phyloP scores from a whole-genome alignment of 148 eudicot genomes.

The Vaccinium vitisidaea region DNA sequence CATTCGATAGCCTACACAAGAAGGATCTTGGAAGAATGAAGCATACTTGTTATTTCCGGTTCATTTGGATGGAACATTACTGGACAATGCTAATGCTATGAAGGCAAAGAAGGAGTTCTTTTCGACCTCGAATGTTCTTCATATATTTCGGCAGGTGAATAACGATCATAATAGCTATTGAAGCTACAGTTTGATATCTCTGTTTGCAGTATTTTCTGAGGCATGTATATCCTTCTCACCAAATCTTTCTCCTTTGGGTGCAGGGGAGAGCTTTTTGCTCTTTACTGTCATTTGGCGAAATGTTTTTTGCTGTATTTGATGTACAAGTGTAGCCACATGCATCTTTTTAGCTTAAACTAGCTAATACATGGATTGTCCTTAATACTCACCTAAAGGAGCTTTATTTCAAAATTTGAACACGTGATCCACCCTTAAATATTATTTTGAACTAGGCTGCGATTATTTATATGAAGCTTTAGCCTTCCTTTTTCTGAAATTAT shows the following conservation, averaged over 20 bases:
- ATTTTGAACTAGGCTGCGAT: slow-evolving; percentile 1
- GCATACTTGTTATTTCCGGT: slow-evolving; percentile 92
- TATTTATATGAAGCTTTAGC: neutral
- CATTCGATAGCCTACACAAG: slow-evolving; percentile 57
- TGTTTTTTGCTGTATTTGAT: slow-evolving; percentile 2
- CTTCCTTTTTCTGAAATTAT: neutral
- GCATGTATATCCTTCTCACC: neutral
- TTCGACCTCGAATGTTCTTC: slow-evolving; percentile 75
- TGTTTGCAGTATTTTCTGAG: neutral
- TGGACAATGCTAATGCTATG: slow-evolving; percentile 64
- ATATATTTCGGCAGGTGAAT: slow-evolving; percentile 85
- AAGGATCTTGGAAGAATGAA: slow-evolving; percentile 84
- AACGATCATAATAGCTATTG: neutral
- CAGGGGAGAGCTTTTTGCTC: neutral
- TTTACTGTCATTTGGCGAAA: neutral
- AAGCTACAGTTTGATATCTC: neutral
- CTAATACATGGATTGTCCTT: neutral
- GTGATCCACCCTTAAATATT: neutral
- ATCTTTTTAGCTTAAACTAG: neutral
- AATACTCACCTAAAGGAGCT: neutral
- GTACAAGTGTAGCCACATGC: neutral
- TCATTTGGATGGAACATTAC: slow-evolving; percentile 81
- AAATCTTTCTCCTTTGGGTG: slow-evolving; percentile 9
- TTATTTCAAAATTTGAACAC: neutral
- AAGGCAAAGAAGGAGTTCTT: slow-evolving; percentile 80